Base-by-base conservation (phyloP, 2,329 filamentous ascomycete genomes). In the Talaromyces sp. region DNA sequence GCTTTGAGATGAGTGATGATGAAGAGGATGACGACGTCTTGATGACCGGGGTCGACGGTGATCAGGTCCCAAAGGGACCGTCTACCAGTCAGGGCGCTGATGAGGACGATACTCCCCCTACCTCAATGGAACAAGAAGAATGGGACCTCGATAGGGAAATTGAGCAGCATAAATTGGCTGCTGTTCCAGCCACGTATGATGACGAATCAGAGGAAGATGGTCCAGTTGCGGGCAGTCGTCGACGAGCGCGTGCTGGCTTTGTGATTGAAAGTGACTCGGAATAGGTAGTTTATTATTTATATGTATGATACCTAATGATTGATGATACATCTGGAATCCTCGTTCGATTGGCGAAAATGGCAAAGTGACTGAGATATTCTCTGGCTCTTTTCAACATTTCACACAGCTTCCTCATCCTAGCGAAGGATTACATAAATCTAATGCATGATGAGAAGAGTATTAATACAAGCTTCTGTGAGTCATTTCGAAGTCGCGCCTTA, bases 241-340 rank as follows among this genome's bases (percentile, higher is more conserved):
- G 76, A 60, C 73, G 75, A 7, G 72, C 75, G 62, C 71, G 73
- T 54, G 75, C 71, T 25, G 76, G 76, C 3, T 78, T 79, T 66
- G 73, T 79, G 35, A 69, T 79, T 63, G 77, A 79, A 14, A 78
- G 76, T 63, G 77, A 79, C 61, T 79, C 77, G 4, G 77, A 79
- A 64, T 79, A 70, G 28, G 31, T 11, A 21, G 21, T 57, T 3
- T 16, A 25, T 14, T 33, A 40, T 31, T 31, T 52, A 52, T 54
- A 37, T 54, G 50, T 35, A 54, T 54, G 50, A 37, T 54, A 54
- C 31, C 50, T 54, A 21, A 61, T 46, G 59, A 56, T 42, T 48
- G 44, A 62, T 50, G 60, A 57, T 54, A 18, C 39, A 16, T n/a
- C 1, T 23, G n/a, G 21, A 18, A 21, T 54, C n/a, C 21, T 25